These are phyloP conservation scores for Debaryomyces sp. DNA, from an alignment of 1,139 yeast genomes.

Conservation along the genomic window DNA sequence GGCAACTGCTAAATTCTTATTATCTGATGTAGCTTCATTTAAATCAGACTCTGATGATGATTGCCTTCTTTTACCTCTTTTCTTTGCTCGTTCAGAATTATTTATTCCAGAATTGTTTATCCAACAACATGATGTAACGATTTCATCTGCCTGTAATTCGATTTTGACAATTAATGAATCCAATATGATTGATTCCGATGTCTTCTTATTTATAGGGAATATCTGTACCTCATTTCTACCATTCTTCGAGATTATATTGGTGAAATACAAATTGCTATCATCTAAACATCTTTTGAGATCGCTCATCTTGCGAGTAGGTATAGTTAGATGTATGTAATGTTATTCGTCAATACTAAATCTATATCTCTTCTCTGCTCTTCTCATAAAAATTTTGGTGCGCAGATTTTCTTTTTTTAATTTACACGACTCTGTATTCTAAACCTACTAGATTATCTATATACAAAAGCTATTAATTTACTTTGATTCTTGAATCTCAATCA, in stretches of 20 bases:
- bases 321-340: background rate
- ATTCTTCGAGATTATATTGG: constrained; percentile 33
- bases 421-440: constrained; percentile 7
- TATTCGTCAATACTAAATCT: background rate
- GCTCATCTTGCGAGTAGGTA: constrained; percentile 7
- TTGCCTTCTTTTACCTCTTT: constrained; percentile 19
- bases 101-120: constrained; percentile 8
- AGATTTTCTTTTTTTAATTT: constrained; percentile 5
- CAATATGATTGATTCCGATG: constrained; percentile 5
- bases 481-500: constrained; percentile 64
- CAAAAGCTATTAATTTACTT: constrained; percentile 2
- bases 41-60: constrained; percentile 2
- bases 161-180: constrained; percentile 13
- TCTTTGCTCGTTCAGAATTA: constrained; percentile 10
- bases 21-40: constrained; percentile 4
- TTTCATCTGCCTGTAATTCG: constrained; percentile 23
- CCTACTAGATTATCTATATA: constrained; percentile 5
- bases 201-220: constrained; percentile 19
- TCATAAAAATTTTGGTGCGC: constrained; percentile 10
- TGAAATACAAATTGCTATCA: constrained; percentile 25
- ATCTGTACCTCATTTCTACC: constrained; percentile 42
- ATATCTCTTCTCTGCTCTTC: constrained; percentile 3
- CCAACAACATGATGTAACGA: constrained; percentile 30
- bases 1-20: constrained; percentile 27
- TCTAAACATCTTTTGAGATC: constrained; percentile 18